These are phyloP conservation scores for Chlamydomonas schloesseri DNA, from an alignment of 139 green algal species.

Conservation along the genomic window DNA sequence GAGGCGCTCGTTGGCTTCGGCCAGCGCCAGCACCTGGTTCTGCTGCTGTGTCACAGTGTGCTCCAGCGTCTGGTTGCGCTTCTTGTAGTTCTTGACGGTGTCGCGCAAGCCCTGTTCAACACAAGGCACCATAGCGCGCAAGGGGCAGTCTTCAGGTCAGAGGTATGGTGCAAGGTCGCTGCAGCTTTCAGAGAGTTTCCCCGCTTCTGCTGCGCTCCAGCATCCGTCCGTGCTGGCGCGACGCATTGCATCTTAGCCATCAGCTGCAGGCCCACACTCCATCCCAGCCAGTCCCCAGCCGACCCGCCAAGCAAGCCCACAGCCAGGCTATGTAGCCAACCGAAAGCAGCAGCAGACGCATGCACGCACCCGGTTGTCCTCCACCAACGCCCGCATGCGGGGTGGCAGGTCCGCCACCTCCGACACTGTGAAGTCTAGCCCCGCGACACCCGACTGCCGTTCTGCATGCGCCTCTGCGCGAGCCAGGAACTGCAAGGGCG, in stretches of 20 bases:
- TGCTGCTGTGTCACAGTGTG: slow-evolving; percentile 40
- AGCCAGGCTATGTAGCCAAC: too few species aligned
- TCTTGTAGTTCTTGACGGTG: slow-evolving; percentile 48
- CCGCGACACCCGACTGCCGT: neutral
- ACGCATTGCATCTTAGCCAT: too few species aligned
- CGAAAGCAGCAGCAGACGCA: too few species aligned
- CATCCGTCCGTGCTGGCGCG: neutral
- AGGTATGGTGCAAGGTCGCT: too few species aligned
- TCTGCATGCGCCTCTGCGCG: slow-evolving; percentile 4
- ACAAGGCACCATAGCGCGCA: too few species aligned
- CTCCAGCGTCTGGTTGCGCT: slow-evolving; percentile 16
- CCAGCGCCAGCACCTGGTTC: slow-evolving; percentile 54
- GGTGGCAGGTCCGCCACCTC: slow-evolving; percentile 55
- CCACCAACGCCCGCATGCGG: slow-evolving; percentile 49
- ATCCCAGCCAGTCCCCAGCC: too few species aligned
- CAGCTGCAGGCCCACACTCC: too few species aligned
- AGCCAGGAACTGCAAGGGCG: neutral
- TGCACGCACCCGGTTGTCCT: slow-evolving; percentile 56
- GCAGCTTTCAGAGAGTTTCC: too few species aligned
- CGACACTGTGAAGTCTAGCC: slow-evolving; percentile 32
- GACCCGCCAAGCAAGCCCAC: too few species aligned
- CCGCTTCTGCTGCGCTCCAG: neutral
- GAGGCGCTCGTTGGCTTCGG: slow-evolving; percentile 43
- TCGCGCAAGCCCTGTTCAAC: slow-evolving; percentile 57
- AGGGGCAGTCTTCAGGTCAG: too few species aligned